Evolutionary conservation across 2,329 filamentous ascomycete genomes (phyloP).

Genomic region (Colletotrichum falcatum): DNA sequence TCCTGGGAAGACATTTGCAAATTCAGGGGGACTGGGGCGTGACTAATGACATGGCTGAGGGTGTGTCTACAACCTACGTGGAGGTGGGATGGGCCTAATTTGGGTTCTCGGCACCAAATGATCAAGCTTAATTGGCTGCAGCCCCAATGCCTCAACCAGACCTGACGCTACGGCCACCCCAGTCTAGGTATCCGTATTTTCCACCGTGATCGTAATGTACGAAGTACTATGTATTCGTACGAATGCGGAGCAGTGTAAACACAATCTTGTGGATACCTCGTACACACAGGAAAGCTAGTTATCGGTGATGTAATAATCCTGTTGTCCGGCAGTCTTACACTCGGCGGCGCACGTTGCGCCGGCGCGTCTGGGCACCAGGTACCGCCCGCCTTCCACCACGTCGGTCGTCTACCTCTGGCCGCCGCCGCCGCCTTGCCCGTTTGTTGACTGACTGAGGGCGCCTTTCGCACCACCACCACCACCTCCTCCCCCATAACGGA

Average conservation of each 20-base stretch:
- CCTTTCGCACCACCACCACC: background rate
- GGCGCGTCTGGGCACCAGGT: slow-evolving; percentile 35
- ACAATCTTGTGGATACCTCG: background rate
- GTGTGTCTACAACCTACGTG: slow-evolving; percentile 18
- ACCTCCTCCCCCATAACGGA: background rate
- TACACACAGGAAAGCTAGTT: slow-evolving; percentile 6
- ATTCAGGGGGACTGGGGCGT: slow-evolving; percentile 28
- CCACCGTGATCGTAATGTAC: too few relatives aligned
- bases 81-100: slow-evolving; percentile 28
- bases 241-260: too few relatives aligned
- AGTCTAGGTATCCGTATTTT: too few relatives aligned
- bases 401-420: background rate
- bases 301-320: slow-evolving; percentile 40
- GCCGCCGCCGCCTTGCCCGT: background rate
- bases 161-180: slow-evolving; percentile 9
- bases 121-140: slow-evolving; percentile 15
- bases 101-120: slow-evolving; percentile 11
- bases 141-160: too few relatives aligned
- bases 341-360: slow-evolving; percentile 23
- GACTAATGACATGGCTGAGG: slow-evolving; percentile 12
- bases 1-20: slow-evolving; percentile 18
- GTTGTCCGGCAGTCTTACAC: slow-evolving; percentile 1
- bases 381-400: background rate
- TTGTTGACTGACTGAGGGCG: background rate
- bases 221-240: too few relatives aligned